Base-by-base conservation (phyloP, 2,329 filamentous ascomycete genomes). In the Harringtonia lauricola region DNA sequence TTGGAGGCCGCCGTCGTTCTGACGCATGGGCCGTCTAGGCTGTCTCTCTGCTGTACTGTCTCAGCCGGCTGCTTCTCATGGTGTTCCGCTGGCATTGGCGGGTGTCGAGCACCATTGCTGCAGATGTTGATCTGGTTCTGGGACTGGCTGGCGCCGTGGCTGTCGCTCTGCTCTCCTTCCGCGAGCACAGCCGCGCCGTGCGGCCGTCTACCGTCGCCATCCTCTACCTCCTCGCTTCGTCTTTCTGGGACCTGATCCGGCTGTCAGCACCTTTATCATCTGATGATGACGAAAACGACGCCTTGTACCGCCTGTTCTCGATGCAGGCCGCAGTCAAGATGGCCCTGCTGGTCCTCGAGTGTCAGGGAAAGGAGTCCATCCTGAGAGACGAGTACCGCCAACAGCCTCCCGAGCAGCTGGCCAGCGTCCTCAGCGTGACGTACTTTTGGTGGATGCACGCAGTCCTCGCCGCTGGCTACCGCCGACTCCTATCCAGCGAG, bases 371-470 rank as follows among this genome's bases (percentile, higher is more conserved):
- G 37, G 36, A 41, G 3, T 10, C 33, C 3, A 36, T 47, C 4
- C 21, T 56, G 15, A 36, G 47, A 24, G 42, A 47, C 3, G 14
- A 34, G 3, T 41, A 47, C 18, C 38, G 42, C 22, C 19, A 42
- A 21, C 24, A 44, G n/a, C 54, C 59, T 8, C 50, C 55, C 2
- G 59, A 62, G 41, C 55, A 57, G n/a, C 47, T 41, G 9, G 45
- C 51, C 6, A 47, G 57, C 14, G 37, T 60, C 19, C 37, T 62
- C 9, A 53, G 53, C 21, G 51, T 51, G 35, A 47, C 49, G 0
- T 51, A 62, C 19, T 61, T 63, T 43, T 53, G 46, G 29, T 63
- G 59, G 60, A 56, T 63, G 18, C 57, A 58, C 19, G 52, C 52
- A 2, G 45, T 63, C 13, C 50, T 64, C 4, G 22, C 35, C 9